Conservation (phyloP, 2,329 filamentous ascomycete species). For the Tolypocladium tundrense region DNA sequence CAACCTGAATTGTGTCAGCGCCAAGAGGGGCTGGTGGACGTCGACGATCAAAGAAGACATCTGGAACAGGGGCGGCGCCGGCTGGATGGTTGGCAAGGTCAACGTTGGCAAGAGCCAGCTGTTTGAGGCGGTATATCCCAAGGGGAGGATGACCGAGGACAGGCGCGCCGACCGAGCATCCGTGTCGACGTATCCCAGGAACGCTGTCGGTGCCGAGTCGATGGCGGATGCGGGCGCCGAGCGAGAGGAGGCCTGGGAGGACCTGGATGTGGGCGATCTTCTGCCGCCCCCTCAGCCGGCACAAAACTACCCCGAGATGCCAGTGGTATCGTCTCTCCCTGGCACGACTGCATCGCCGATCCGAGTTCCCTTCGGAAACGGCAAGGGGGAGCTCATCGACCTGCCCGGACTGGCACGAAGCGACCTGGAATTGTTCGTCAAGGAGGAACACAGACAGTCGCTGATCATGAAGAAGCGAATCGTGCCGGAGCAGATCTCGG, state of each 20-base stretch:
- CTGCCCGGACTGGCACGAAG: conserved; percentile 75
- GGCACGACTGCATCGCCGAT: conserved; percentile 95
- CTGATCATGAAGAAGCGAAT: conserved; percentile 73
- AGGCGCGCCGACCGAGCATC: conserved; percentile 5
- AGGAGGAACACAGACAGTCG: conserved; percentile 51
- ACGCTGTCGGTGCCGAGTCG: conserved; percentile 6
- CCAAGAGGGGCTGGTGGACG: conserved; percentile 86
- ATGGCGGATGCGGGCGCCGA: conserved; percentile 20
- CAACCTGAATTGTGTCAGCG: conserved; percentile 78
- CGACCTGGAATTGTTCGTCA: conserved; percentile 60
- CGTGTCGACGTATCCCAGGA: conserved; percentile 9
- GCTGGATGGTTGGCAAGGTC: conserved; percentile 96
- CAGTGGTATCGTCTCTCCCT: conserved; percentile 73
- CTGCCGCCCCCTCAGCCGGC: conserved; percentile 69
- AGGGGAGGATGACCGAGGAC: conserved; percentile 42
- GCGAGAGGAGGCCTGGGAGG: conserved; percentile 7
- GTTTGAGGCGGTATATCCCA: conserved; percentile 80
- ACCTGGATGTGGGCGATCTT: conserved; percentile 39
- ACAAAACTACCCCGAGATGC: conserved; percentile 71
- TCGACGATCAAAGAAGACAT: conserved; percentile 77
- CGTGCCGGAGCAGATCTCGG: conserved; percentile 58
- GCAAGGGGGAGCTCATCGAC: conserved; percentile 85
- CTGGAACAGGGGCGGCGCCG: conserved; percentile 69
- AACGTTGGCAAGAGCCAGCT: conserved; percentile 96
- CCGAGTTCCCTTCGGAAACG: conserved; percentile 77